Percentiles rank a stretch among this genome's conserved stretches.
phyloP scores from a whole-genome alignment of 2,329 filamentous ascomycete genomes.

The Trichocomaceae sp. region DNA sequence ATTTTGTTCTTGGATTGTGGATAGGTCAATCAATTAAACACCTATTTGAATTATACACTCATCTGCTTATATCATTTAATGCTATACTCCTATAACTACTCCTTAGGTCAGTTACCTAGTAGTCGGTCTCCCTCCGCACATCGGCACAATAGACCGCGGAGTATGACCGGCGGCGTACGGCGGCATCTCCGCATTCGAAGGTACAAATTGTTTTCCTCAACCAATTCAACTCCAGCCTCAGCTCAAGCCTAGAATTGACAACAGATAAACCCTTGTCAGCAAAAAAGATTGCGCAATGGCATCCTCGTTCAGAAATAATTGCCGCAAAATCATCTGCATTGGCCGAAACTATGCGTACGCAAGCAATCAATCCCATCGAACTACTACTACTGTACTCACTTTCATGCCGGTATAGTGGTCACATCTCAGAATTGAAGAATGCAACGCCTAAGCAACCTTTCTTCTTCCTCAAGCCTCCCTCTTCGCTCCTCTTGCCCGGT shows the following conservation, averaged over 20 bases:
- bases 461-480: slow-evolving; percentile 95
- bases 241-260: too few species aligned
- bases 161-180: not conserved
- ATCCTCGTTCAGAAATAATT: slow-evolving; percentile 46
- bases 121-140: slow-evolving; percentile 13
- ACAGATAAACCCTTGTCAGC: too few species aligned
- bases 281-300: slow-evolving; percentile 23
- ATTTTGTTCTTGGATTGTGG: not conserved
- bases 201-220: not conserved
- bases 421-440: slow-evolving; percentile 87
- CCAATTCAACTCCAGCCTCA: not conserved
- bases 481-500: slow-evolving; percentile 72
- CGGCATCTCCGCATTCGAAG: not conserved
- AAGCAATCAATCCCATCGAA: not conserved
- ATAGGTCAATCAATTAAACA: not conserved
- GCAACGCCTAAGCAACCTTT: slow-evolving; percentile 87
- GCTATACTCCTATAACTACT: too few species aligned
- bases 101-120: too few species aligned
- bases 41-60: not conserved
- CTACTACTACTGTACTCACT: not conserved
- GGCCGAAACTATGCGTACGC: slow-evolving; percentile 90
- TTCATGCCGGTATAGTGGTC: slow-evolving; percentile 55
- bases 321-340: slow-evolving; percentile 80
- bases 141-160: slow-evolving; percentile 1
- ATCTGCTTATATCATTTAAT: too few species aligned